A percentile compares a stretch with the other conserved stretches of the same genome.
Conservation (phyloP, 345 rosid genomes). For the Eutrema japonicum region DNA sequence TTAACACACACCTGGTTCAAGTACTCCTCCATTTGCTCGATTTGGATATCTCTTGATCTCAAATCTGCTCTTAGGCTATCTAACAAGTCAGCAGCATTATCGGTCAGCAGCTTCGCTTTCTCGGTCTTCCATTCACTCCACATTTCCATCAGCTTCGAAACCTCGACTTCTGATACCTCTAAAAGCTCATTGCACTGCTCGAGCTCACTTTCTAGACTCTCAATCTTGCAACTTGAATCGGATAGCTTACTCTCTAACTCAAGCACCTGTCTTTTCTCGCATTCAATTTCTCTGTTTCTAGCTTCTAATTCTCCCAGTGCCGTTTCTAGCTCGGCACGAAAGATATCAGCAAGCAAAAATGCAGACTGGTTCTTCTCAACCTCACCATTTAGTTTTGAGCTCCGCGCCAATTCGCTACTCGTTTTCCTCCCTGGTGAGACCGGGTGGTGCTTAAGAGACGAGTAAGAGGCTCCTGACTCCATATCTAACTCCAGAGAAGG, state of each 20-base stretch:
- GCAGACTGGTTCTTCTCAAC: slow-evolving; percentile 49
- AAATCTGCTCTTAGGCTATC: slow-evolving; percentile 56
- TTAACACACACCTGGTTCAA: slow-evolving; percentile 47
- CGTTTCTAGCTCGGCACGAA: slow-evolving; percentile 50
- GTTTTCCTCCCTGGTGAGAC: slow-evolving; percentile 36
- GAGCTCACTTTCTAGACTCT: slow-evolving; percentile 47
- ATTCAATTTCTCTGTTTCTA: slow-evolving; percentile 45
- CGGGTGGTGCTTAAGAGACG: slow-evolving; percentile 52
- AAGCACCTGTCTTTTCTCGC: slow-evolving; percentile 42
- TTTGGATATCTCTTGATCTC: slow-evolving; percentile 49
- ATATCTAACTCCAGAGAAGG: slow-evolving; percentile 62
- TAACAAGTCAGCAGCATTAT: slow-evolving; percentile 45
- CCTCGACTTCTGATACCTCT: slow-evolving; percentile 49
- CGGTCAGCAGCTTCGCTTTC: slow-evolving; percentile 55
- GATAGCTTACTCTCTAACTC: slow-evolving; percentile 47
- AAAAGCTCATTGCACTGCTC: slow-evolving; percentile 41
- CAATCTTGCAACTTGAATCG: slow-evolving; percentile 40
- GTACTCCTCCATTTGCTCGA: slow-evolving; percentile 60
- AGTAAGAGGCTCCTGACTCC: slow-evolving; percentile 55
- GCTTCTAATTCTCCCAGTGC: slow-evolving; percentile 33
- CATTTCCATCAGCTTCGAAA: slow-evolving; percentile 40
- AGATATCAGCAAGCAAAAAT: slow-evolving; percentile 31
- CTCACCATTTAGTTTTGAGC: slow-evolving; percentile 51
- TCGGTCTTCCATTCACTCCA: slow-evolving; percentile 58
- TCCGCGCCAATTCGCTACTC: slow-evolving; percentile 44